These are phyloP conservation scores for Aspergillus texensis DNA, from an alignment of 2,329 filamentous ascomycete genomes.

Conservation along the genomic window DNA sequence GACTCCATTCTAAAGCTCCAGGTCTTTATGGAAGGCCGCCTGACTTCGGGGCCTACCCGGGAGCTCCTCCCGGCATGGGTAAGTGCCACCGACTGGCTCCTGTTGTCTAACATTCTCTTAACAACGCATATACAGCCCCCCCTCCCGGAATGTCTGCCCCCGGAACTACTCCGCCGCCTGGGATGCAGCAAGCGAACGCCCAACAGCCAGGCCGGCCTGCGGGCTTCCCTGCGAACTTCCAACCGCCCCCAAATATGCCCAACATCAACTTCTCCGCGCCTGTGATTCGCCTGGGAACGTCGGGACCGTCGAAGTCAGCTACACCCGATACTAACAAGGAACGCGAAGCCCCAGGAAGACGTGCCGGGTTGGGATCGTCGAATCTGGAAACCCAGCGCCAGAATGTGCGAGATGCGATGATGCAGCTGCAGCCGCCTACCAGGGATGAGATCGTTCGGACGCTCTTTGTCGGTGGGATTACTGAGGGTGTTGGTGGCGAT, in stretches of 20 bases:
- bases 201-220: constrained; percentile 78
- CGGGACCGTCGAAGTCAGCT: constrained; percentile 63
- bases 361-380: constrained; percentile 62
- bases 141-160: constrained; percentile 80
- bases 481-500: constrained; percentile 75
- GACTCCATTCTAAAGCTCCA: constrained; percentile 31
- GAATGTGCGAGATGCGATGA: constrained; percentile 67
- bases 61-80: constrained; percentile 82
- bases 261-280: constrained; percentile 98
- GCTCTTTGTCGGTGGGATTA: constrained; percentile 85
- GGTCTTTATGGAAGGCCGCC: constrained; percentile 73
- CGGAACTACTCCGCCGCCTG: constrained; percentile 76
- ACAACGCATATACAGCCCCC: constrained; percentile 56
- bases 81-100: constrained; percentile 37
- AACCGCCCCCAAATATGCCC: constrained; percentile 86
- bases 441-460: constrained; percentile 90
- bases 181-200: constrained; percentile 73
- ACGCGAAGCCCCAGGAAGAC: constrained; percentile 51
- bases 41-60: constrained; percentile 72
- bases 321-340: constrained; percentile 48
- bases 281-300: constrained; percentile 88
- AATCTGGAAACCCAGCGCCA: constrained; percentile 68
- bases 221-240: constrained; percentile 79
- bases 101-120: constrained; percentile 10
- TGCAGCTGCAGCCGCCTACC: constrained; percentile 77